These are phyloP conservation scores for Xylariomycetidae sp. DNA, from an alignment of 2,329 filamentous ascomycete species.

Conservation along the genomic window DNA sequence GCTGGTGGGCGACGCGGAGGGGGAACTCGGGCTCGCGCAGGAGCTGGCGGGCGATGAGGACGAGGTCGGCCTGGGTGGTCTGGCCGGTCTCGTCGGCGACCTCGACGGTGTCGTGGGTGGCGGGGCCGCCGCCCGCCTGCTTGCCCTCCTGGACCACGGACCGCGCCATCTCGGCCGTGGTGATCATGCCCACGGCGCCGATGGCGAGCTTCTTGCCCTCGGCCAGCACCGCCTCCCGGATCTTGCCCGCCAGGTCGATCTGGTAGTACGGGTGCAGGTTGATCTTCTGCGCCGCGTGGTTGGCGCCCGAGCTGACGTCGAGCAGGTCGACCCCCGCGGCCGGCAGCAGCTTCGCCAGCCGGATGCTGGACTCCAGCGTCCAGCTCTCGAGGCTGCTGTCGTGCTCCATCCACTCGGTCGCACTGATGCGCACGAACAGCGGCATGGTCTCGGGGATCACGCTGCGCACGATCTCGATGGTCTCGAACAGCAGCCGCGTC, in stretches of 20 bases:
- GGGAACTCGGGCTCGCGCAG: conserved; percentile 77
- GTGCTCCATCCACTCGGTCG: conserved; percentile 62
- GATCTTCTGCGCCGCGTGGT: conserved; percentile 56
- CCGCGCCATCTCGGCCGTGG: conserved; percentile 61
- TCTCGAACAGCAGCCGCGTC: conserved; percentile 59
- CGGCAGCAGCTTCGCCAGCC: conserved; percentile 64
- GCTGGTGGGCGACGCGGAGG: conserved; percentile 63
- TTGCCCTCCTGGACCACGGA: conserved; percentile 44
- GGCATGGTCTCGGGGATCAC: conserved; percentile 60
- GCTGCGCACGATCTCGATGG: conserved; percentile 55
- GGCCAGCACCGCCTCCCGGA: conserved; percentile 57
- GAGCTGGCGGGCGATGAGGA: conserved; percentile 69
- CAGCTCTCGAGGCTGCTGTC: conserved; percentile 47
- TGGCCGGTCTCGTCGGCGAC: conserved; percentile 33
- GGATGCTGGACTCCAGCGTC: conserved; percentile 62
- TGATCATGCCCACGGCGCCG: conserved; percentile 69
- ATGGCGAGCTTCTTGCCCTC: conserved; percentile 53
- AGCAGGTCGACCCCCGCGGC: conserved; percentile 72
- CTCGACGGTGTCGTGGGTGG: conserved; percentile 33
- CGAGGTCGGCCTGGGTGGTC: conserved; percentile 56
- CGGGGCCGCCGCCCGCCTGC: conserved; percentile 30
- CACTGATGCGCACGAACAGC: conserved; percentile 60
- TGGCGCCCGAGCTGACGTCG: conserved; percentile 74
- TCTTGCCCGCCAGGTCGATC: conserved; percentile 61
- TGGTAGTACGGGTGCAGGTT: conserved; percentile 63